Base-by-base conservation (phyloP, 495 filamentous ascomycete species). In the Neurospora sp. region DNA sequence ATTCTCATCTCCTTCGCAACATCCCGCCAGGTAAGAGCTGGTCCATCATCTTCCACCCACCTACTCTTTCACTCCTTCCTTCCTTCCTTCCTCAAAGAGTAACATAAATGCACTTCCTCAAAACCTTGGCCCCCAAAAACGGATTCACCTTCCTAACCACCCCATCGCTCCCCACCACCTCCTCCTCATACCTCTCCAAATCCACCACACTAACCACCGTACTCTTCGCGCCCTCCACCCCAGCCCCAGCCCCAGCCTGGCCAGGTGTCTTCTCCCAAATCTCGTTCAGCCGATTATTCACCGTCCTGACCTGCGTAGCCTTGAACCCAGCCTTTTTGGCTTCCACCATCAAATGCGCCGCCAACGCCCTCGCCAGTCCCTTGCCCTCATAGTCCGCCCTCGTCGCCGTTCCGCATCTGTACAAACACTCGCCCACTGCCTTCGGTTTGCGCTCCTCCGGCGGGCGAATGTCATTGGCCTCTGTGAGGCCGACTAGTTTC, bases 401-500 rank as follows among this genome's bases (percentile, higher is more conserved):
- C 37, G 83, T 84, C 37, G 74, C 71, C 22, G 83, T 86, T 2
- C 80, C 82, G 69, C 77, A 83, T 10, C 84, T 81, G 70, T 81
- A 74, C 31, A 85, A 48, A 5, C 84, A 79, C 73, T 85, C 74
- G 3, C 76, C 75, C 0, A 72, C 73, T 1, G 14, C 76, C 6
- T 69, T 81, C 1, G 83, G 72, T 38, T 77, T 73, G 75, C 78
- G 78, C 9, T 65, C 69, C 14, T 68, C 70, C 0, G 75, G 70
- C 14, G 78, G 76, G 1, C 79, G 77, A 68, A 40, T 22, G 40
- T 81, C 81, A 9, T 44, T 35, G 10, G 18, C 73, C 8, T 70
- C 74, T 39, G 82, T 75, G 1, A 69, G 38, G 14, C 65, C 71
- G 71, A 76, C 75, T 37, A 82, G n/a, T 14, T 69, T 75, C 10